Evolutionary conservation across 345 rosid genomes (phyloP).

Genomic region (Carallia brachiata): DNA sequence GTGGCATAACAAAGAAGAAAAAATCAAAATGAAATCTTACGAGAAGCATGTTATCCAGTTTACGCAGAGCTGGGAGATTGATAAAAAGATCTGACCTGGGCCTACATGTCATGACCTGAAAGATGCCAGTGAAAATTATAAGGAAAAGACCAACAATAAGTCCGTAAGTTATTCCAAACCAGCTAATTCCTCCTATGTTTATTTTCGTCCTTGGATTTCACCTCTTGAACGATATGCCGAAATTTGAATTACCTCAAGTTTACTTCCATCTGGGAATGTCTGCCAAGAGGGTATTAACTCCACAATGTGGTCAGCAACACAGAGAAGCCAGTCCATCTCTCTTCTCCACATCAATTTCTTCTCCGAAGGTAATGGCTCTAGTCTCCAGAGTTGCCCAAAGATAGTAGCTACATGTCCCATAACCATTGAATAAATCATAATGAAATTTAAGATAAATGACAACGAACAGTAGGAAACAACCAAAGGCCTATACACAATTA

Average conservation of each 20-base stretch:
- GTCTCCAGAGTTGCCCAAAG: slow-evolving; percentile 96
- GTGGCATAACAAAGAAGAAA: background rate
- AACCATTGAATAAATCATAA: slow-evolving; percentile 4
- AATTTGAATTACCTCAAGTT: slow-evolving; percentile 67
- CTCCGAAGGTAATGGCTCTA: slow-evolving; percentile 72
- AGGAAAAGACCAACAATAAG: background rate
- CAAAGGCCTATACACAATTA: background rate
- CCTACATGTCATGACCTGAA: slow-evolving; percentile 91
- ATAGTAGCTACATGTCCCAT: slow-evolving; percentile 53
- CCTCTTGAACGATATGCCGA: too few relatives aligned
- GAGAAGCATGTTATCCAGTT: slow-evolving; percentile 96
- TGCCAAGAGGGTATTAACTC: slow-evolving; percentile 95
- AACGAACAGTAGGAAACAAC: background rate
- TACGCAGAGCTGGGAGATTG: slow-evolving; percentile 91
- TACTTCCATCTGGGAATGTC: slow-evolving; percentile 89
- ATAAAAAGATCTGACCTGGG: slow-evolving; percentile 83
- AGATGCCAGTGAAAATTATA: background rate
- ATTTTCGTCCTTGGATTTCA: too few relatives aligned
- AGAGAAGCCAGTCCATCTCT: slow-evolving; percentile 94
- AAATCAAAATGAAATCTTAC: slow-evolving; percentile 40
- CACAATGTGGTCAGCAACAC: slow-evolving; percentile 90
- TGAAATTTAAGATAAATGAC: background rate
- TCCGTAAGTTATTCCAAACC: background rate
- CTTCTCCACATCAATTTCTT: slow-evolving; percentile 97
- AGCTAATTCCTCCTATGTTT: background rate